phyloP scores from a whole-genome alignment of 345 rosid species.

The Mallotus nudiflorus region DNA sequence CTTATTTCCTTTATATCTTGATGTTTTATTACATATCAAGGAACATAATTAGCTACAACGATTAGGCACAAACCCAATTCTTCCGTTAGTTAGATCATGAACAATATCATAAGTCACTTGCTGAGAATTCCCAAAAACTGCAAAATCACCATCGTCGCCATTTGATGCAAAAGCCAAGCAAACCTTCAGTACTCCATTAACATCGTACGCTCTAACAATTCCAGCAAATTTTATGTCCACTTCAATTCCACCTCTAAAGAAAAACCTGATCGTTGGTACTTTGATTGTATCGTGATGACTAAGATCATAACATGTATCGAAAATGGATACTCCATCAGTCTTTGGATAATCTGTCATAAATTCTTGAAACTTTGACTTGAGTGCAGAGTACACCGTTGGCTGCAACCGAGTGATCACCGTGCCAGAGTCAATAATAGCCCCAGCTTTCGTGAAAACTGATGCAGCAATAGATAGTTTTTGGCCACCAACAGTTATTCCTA shows the following conservation, averaged over 20 bases:
- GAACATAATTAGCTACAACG: slow-evolving; percentile 10
- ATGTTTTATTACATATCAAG: not conserved
- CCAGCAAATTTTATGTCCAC: not conserved
- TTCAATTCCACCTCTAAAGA: slow-evolving; percentile 6
- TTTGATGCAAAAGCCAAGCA: slow-evolving; percentile 16
- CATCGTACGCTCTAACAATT: not conserved
- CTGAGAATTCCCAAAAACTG: slow-evolving; percentile 14
- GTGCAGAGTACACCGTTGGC: slow-evolving; percentile 24
- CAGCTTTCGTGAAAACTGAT: not conserved
- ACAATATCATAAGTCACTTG: slow-evolving; percentile 12
- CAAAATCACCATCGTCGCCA: not conserved
- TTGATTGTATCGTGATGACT: not conserved
- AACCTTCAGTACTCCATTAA: not conserved
- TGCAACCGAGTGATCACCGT: slow-evolving; percentile 33
- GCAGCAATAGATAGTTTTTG: slow-evolving; percentile 6
- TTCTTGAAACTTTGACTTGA: slow-evolving; percentile 14
- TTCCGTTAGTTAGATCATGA: not conserved
- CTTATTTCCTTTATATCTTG: too few relatives aligned
- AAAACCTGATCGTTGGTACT: slow-evolving; percentile 11
- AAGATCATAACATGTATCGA: slow-evolving; percentile 36
- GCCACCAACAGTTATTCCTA: slow-evolving; percentile 26
- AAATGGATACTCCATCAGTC: slow-evolving; percentile 2
- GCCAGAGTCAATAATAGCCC: slow-evolving; percentile 35
- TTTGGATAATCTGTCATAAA: slow-evolving; percentile 23
- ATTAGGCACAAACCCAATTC: slow-evolving; percentile 12